These are phyloP conservation scores for Candida anutae DNA, from an alignment of 1,139 yeast species.

Conservation along the genomic window DNA sequence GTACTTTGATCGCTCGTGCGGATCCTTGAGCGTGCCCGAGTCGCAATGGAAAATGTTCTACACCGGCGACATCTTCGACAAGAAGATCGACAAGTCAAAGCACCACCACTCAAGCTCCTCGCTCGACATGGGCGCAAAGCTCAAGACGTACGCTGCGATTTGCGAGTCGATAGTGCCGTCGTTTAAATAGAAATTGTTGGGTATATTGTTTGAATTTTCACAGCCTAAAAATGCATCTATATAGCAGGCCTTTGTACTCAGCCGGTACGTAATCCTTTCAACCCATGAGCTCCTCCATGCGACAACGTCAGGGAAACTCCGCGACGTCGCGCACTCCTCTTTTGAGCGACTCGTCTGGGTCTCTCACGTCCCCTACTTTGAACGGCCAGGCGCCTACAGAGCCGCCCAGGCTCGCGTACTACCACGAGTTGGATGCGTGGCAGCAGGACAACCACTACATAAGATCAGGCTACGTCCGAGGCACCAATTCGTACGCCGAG, in stretches of 20 bases:
- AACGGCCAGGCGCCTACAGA: too few species aligned
- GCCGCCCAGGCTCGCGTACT: slow-evolving; percentile 10
- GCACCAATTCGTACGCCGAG: slow-evolving; percentile 45
- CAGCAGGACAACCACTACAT: slow-evolving; percentile 81
- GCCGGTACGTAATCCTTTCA: too few species aligned
- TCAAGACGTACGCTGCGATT: slow-evolving; percentile 20
- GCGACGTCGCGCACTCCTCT: too few species aligned
- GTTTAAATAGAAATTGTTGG: slow-evolving; percentile 18
- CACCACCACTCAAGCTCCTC: slow-evolving; percentile 10
- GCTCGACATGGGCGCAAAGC: slow-evolving; percentile 22
- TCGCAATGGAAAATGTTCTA: slow-evolving; percentile 66
- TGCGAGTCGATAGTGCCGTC: slow-evolving; percentile 31
- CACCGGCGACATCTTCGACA: slow-evolving; percentile 46
- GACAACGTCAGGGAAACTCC: too few species aligned
- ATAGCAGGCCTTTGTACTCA: too few species aligned
- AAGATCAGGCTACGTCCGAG: slow-evolving; percentile 65
- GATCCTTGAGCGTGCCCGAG: slow-evolving; percentile 47
- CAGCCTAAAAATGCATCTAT: too few species aligned
- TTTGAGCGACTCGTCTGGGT: too few species aligned
- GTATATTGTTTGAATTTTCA: not conserved
- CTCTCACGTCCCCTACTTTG: too few species aligned
- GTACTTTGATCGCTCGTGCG: slow-evolving; percentile 89
- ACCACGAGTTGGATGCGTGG: slow-evolving; percentile 63
- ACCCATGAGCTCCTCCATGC: too few species aligned
- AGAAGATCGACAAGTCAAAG: slow-evolving; percentile 21